These are phyloP conservation scores for Saksenaea vasiformis DNA, from an alignment of 371 early-diverging fungal genomes.

Conservation along the genomic window DNA sequence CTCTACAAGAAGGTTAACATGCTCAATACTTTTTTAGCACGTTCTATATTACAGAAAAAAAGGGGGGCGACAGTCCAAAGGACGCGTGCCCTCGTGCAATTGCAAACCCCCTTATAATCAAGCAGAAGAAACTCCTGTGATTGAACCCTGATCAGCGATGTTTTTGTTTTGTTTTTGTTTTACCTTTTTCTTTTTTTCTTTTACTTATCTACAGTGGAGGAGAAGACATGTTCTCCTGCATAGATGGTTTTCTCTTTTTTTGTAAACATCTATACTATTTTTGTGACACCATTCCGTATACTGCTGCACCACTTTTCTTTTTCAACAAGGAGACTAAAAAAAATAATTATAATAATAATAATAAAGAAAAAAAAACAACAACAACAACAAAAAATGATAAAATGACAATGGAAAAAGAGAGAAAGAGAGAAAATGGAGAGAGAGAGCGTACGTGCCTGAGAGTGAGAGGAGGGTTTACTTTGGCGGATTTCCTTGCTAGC, in stretches of 20 bases:
- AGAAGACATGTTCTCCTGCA: constrained; percentile 5
- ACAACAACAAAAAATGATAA: not conserved
- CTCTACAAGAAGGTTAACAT: constrained; percentile 2
- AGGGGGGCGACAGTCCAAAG: not conserved
- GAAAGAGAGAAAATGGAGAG: not conserved
- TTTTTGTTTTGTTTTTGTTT: not conserved
- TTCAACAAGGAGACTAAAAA: not conserved
- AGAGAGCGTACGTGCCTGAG: too few species aligned
- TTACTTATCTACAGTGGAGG: not conserved
- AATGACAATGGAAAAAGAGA: not conserved
- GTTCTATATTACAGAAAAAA: constrained; percentile 1
- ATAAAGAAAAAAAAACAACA: not conserved
- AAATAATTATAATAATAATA: not conserved
- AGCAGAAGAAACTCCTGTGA: constrained; percentile 4
- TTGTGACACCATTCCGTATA: constrained; percentile 9
- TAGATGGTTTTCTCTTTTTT: constrained; percentile 5
- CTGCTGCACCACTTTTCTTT: constrained; percentile 4
- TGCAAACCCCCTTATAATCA: not conserved
- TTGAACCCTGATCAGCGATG: constrained; percentile 4
- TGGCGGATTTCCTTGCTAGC: constrained; percentile 4
- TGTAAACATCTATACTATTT: constrained; percentile 7
- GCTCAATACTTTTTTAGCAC: constrained; percentile 2
- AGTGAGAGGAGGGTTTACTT: too few species aligned
- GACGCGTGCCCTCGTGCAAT: constrained; percentile 6
- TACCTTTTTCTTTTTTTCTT: not conserved